Base-by-base conservation (phyloP, 1,139 yeast genomes). In the Yamadazyma friedrichii region DNA sequence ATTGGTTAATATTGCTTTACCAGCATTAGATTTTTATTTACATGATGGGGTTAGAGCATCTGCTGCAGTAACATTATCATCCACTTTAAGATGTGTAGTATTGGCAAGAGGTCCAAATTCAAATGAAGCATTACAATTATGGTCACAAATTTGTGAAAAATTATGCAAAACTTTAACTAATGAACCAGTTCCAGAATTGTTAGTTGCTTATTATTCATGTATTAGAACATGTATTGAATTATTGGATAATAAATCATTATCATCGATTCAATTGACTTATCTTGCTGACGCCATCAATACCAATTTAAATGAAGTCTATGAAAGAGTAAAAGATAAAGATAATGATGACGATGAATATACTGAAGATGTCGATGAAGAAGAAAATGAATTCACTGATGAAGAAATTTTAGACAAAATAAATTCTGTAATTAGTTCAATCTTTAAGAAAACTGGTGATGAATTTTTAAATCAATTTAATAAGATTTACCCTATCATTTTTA, bases 31-130 rank as follows among this genome's bases (percentile, higher is more conserved):
- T 58, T 94, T 91, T 59, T 89, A 88, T 58, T 77, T 91, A 56
- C 97, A 89, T 60, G 97, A 89, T 60, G 96, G 95, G 27, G 98
- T 93, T 9, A 81, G 98, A 55, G 88, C 88, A 22, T 80, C 95
- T 16, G 91, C 96, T 38, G 91, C 96, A 4, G 78, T 84, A 47
- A 78, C 93, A 3, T 80, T 91, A 54, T 93, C 97, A 1, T 81
- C 89, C 8, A 69, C 91, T 47, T 68, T 93, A 48, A 69, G 79
- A 43, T 81, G 88, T 49, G 74, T 84, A n/a, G 81, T 81, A 33
- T 67, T 73, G 31, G 88, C 88, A 4, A 72, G 83, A 16, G 81
- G 88, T 42, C 64, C 61, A 34, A 62, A 64, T 30, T 72, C 88
- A 2, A 69, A 74, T 16, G 86, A 82, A 48, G 75, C 85, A 2